Base-by-base conservation (phyloP, 108 stramenopile species). In the Cyclotella choctawhatcheeana region DNA sequence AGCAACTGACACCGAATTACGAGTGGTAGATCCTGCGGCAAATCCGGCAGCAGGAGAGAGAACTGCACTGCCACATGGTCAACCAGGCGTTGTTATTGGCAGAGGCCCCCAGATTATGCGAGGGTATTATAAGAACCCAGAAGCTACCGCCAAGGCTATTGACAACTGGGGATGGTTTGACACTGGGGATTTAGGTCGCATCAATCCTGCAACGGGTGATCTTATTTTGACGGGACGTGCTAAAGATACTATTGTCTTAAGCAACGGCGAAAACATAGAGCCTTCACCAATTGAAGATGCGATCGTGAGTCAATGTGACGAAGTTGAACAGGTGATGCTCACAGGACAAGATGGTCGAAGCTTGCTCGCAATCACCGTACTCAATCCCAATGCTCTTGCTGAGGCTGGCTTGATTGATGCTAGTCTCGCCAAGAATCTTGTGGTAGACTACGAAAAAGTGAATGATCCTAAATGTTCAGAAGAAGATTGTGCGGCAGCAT, bases 311-410 rank as follows among this genome's bases (percentile, higher is more conserved):
- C 85, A 74, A 27, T 80, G 83, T 2, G 59, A 74, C 29, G 64
- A 94, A 67, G 71, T 98, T n/a, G 96, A 97, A 55, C 97, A 98
- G 76, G 89, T 98, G 27, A 95, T 96, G 96, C 72, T 97, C 51
- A 84, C 83, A 14, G 97, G 97, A 32, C 91, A 97, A 60, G 97
- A 98, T 64, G 94, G 94, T 30, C 77, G 93, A 18, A 83, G 66
- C 24, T 81, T 98, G 16, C 81, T 86, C 27, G 95, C 93, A 8
- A 85, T 98, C 44, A 70, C 82, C 32, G 93, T 95, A 17, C 64
- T 96, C 26, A 94, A 84, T 53, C 89, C 92, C 17, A 74, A 69
- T 30, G 89, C 81, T 67, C 80, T 97, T 27, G 89, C 54, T 21
- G 69, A 71, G 20, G 84, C 79, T 25, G 93, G 91, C 7, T 87